Evolutionary conservation across 441 rosid species (phyloP), one percentile per base, ranked within the genome.

Genomic region (Erodium texanum): DNA sequence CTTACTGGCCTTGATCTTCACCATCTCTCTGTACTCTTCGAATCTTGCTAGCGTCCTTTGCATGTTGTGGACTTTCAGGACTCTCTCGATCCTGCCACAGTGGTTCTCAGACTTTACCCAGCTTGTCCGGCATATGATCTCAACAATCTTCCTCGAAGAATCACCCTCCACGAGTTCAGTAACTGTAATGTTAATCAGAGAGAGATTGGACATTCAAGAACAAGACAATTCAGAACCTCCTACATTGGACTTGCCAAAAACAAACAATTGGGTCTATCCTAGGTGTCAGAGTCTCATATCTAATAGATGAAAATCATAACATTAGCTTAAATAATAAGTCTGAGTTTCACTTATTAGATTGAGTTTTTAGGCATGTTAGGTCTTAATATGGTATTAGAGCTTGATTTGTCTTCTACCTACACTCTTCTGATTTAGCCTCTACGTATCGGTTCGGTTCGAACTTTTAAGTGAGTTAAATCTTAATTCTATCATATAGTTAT

Each of bases 141-240:
- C 98, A 24, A 93, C 98, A 16, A 93, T 93, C 73, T 93, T 93
- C 72, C 98, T 87, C 0, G 98, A 93, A 9, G 98, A 93, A 68
- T 90, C 98, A 0, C 98, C 98, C 80, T 93, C 98, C 66, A 87
- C 86, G 0, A 93, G 94, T 72, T 93, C 98, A 24, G 98, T 87
- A 29, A 93, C 98, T 93, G 88, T 52, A 66, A 24, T 50, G 14
- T n/a, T 4, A 27, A 27, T 27, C 29, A 27, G 29, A 27, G 1
- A 27, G 29, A 27, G 29, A 27, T 1, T 27, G 29, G 29, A 27
- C 1, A 27, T 27, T 27, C 29, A 27, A 48, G 56, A 48, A 48
- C 19, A 48, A 3, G 18, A n/a, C 15, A 48, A 15, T 48, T 48
- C 1, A 48, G 18, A 14, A n/a, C 56, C 56, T 48, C 5, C 18